phyloP scores from a whole-genome alignment of 2,329 filamentous ascomycete genomes.

The Penicillium capsulatum region DNA sequence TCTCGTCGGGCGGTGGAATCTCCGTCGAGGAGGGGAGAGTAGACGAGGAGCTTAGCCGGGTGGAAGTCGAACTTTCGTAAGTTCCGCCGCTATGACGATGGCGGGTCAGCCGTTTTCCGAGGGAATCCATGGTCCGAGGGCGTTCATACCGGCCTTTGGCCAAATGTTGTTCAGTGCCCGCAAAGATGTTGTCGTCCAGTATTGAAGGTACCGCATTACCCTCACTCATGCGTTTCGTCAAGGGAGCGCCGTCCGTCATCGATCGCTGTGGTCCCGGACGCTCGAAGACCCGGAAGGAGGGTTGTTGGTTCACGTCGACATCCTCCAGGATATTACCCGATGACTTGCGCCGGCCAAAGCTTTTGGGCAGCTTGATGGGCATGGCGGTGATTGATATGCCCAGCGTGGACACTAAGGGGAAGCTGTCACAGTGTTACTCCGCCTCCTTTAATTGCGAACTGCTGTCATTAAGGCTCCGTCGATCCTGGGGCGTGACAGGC shows the following conservation, averaged over 20 bases:
- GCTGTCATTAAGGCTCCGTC: slow-evolving; percentile 14
- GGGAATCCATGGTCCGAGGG: slow-evolving; percentile 12
- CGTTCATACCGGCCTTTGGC: slow-evolving; percentile 37
- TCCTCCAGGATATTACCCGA: slow-evolving; percentile 53
- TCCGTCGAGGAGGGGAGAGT: slow-evolving; percentile 55
- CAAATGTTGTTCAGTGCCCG: slow-evolving; percentile 30
- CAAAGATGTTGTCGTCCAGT: slow-evolving; percentile 41
- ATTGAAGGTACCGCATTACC: slow-evolving; percentile 35
- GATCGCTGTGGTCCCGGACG: slow-evolving; percentile 45
- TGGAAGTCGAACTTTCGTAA: slow-evolving; percentile 47
- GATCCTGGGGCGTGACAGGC: slow-evolving; percentile 3
- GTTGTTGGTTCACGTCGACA: slow-evolving; percentile 35
- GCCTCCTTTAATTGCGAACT: slow-evolving; percentile 6
- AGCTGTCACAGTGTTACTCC: neutral
- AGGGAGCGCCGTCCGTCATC: slow-evolving; percentile 38
- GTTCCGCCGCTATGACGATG: slow-evolving; percentile 49
- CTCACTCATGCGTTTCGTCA: slow-evolving; percentile 33
- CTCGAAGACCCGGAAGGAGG: slow-evolving; percentile 55
- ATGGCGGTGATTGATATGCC: slow-evolving; percentile 29
- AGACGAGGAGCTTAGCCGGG: slow-evolving; percentile 53
- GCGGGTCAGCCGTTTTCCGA: slow-evolving; percentile 27
- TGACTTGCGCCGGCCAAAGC: slow-evolving; percentile 53
- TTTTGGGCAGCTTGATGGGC: slow-evolving; percentile 55
- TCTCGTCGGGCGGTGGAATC: slow-evolving; percentile 38
- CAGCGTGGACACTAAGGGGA: slow-evolving; percentile 1